Evolutionary conservation across 2,329 filamentous ascomycete genomes (phyloP).

Genomic region (Cytospora piceae): DNA sequence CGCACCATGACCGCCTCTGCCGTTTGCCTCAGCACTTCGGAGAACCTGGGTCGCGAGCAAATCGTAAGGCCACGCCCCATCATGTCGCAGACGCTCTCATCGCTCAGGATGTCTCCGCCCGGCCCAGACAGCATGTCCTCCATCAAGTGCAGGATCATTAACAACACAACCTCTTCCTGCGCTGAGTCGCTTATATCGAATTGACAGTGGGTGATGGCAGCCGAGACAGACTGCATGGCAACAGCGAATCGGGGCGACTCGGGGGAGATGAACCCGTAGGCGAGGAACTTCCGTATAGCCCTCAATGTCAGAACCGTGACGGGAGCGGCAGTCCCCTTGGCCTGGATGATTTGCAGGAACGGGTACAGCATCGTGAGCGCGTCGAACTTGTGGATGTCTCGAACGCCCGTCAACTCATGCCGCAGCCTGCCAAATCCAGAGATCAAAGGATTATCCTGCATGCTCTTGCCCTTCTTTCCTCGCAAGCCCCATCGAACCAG

Average conservation of each 20-base stretch:
- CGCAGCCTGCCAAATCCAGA: constrained; percentile 89
- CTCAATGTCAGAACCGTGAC: constrained; percentile 95
- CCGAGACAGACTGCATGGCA: constrained; percentile 92
- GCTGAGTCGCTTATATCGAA: constrained; percentile 96
- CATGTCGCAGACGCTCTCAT: constrained; percentile 99
- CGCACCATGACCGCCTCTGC: constrained; percentile 97
- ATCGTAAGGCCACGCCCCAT: constrained; percentile 98
- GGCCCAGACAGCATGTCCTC: constrained; percentile 96
- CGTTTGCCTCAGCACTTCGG: constrained; percentile 84
- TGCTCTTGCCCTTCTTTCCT: constrained; percentile 94
- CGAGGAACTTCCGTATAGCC: constrained; percentile 93
- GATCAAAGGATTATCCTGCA: constrained; percentile 97
- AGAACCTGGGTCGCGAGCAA: constrained; percentile 91
- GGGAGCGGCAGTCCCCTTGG: constrained; percentile 91
- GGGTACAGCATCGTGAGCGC: constrained; percentile 87
- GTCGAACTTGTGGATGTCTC: constrained; percentile 89
- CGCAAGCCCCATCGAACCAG: constrained; percentile 82
- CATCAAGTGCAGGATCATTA: constrained; percentile 96
- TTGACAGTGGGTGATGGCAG: constrained; percentile 94
- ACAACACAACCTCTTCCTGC: constrained; percentile 91
- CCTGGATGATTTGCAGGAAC: constrained; percentile 94
- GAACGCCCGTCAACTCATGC: constrained; percentile 83
- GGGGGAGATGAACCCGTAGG: constrained; percentile 86
- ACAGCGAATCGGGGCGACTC: constrained; percentile 85
- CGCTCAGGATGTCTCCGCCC: constrained; percentile 89